These are phyloP conservation scores for Cystobasidium slooffiae DNA, from an alignment of 1,284 basidiomycete genomes.

Conservation along the genomic window DNA sequence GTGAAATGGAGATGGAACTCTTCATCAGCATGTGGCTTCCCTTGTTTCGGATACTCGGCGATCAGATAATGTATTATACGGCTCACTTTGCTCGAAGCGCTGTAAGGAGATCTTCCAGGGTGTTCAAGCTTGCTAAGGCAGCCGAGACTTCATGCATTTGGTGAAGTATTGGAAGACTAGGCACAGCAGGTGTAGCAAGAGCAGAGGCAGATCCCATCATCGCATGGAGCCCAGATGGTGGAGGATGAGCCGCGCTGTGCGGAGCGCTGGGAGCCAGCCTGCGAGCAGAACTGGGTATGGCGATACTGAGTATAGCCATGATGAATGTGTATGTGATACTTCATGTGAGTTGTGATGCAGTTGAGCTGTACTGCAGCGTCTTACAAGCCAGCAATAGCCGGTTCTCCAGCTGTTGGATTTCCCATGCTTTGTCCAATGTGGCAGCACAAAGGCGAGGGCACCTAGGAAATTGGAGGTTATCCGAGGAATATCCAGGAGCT, in stretches of 20 bases:
- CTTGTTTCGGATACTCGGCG: neutral
- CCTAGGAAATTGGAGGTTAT: neutral
- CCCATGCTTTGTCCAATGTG: neutral
- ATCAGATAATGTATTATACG: neutral
- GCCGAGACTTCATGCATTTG: constrained; percentile 9
- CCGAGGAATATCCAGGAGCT: neutral
- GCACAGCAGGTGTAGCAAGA: constrained; percentile 12
- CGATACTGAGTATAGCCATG: constrained; percentile 40
- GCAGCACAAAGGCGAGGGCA: neutral
- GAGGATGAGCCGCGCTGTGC: constrained; percentile 15
- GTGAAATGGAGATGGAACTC: neutral
- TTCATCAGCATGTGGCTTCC: neutral
- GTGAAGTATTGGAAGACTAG: neutral
- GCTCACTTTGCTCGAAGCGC: constrained; percentile 36
- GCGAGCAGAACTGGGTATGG: constrained; percentile 36
- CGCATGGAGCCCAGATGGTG: neutral
- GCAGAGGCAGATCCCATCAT: constrained; percentile 4
- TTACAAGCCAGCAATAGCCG: too few species aligned
- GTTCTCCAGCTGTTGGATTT: neutral
- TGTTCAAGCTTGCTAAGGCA: constrained; percentile 5
- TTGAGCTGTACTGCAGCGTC: neutral
- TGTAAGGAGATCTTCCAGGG: constrained; percentile 29
- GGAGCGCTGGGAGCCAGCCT: constrained; percentile 36
- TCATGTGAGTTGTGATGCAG: neutral
- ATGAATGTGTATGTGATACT: neutral